A percentile compares a stretch with the other conserved stretches of the same genome.
These are phyloP conservation scores for Fusarium siculi DNA, from an alignment of 2,329 filamentous ascomycete species.

Conservation along the genomic window DNA sequence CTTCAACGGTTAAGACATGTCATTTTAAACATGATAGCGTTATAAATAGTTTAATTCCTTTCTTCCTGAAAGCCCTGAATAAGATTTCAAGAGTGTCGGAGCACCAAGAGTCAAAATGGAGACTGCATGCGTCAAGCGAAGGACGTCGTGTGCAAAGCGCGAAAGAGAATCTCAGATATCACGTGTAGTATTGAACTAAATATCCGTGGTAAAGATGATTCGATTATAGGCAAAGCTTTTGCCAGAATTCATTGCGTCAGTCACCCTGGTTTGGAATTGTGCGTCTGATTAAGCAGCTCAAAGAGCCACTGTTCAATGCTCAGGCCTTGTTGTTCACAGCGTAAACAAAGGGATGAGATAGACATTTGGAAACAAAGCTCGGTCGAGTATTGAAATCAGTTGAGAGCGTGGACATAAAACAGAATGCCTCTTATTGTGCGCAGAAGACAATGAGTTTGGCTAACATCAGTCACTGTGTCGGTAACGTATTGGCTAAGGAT, in stretches of 20 bases:
- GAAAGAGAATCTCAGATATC: not conserved
- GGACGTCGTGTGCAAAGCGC: accelerated
- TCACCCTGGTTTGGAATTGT: accelerated
- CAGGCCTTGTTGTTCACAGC: accelerated
- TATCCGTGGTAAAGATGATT: accelerated
- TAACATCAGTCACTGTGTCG: not conserved
- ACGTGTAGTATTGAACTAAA: accelerated
- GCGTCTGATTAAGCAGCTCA: too few species aligned
- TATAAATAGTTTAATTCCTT: not conserved
- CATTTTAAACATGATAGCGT: accelerated
- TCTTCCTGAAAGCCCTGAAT: accelerated
- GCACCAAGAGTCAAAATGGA: not conserved
- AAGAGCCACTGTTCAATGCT: not conserved
- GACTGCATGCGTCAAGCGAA: accelerated
- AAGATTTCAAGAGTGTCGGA: not conserved
- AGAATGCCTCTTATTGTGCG: not conserved
- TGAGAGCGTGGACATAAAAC: accelerated
- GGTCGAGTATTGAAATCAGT: accelerated
- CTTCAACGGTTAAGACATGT: accelerated
- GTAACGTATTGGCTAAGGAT: not conserved
- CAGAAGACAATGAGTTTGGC: too few species aligned
- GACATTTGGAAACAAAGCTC: accelerated
- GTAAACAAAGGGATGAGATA: not conserved
- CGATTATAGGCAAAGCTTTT: accelerated
- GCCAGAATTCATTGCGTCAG: accelerated